Evolutionary conservation across 257 asterid genomes (phyloP), one percentile per base, ranked within the genome.

Genomic region (Lithospermum erythrorhizon): DNA sequence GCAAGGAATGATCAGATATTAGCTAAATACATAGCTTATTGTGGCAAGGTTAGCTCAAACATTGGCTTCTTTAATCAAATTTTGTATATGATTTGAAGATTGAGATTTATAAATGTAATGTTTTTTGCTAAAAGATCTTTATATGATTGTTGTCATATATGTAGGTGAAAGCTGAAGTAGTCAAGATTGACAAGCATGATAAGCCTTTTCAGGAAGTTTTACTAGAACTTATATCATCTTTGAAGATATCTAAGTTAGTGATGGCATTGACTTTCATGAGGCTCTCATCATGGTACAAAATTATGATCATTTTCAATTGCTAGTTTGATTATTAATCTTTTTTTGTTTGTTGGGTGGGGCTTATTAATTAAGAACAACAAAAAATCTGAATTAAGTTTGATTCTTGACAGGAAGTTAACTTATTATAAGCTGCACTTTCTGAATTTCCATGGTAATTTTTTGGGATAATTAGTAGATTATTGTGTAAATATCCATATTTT

Each of bases 121-220:
- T 47, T 29, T n/a, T 30, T 8, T 52, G 25, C 18, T 24, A 49
- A 20, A 61, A 10, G 35, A 11, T 48, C 51, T 37, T 11, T 9
- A 35, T 47, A 35, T 35, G 30, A 21, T 55, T 21, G 13, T 47
- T 27, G 32, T 9, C 51, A 55, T 63, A 55, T 63, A 22, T 8
- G 22, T 35, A 83, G 95, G 80, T 80, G 53, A 79, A 83, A 72
- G 82, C 72, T 52, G 78, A 82, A 63, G 81, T 73, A 55, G 58
- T 70, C 56, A 76, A 76, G 55, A 61, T 87, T 32, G 81, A 75
- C 71, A 70, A 66, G 70, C 61, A 51, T 23, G 88, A 82, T 67
- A 67, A 73, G 57, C 77, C 86, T 45, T 47, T 82, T 25, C 74
- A 82, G 49, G 62, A 75, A 57, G 79, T 75, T 59, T 62, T 84